Conservation (phyloP, 2,329 filamentous ascomycete species). For the Calonectria hongkongensis region DNA sequence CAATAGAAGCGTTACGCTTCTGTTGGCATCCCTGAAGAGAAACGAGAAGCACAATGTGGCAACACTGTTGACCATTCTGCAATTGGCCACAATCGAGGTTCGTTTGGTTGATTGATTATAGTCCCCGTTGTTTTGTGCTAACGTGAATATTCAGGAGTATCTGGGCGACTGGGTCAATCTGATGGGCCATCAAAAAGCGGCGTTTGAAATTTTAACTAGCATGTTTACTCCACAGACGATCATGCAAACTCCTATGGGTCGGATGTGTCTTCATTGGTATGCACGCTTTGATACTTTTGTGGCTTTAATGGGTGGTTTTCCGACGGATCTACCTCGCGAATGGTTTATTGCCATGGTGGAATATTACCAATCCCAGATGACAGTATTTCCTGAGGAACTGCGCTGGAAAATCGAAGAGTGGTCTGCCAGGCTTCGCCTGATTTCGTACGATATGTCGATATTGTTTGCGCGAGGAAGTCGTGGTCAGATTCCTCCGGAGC, state of each 20-base stretch:
- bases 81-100: conserved; percentile 95
- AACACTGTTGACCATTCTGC: conserved; percentile 90
- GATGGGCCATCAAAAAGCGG: conserved; percentile 93
- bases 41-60: conserved; percentile 82
- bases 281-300: conserved; percentile 90
- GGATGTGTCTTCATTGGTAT: conserved; percentile 91
- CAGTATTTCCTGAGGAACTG: conserved; percentile 77
- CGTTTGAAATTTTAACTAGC: conserved; percentile 85
- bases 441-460: conserved; percentile 87
- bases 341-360: conserved; percentile 84
- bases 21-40: conserved; percentile 82
- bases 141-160: conserved; percentile 79
- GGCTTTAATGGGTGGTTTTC: conserved; percentile 87
- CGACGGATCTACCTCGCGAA: conserved; percentile 82
- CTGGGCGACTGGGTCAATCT: conserved; percentile 97
- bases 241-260: conserved; percentile 80
- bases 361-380: conserved; percentile 76
- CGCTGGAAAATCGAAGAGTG: conserved; percentile 80
- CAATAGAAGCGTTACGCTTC: conserved; percentile 87
- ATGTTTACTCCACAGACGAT: conserved; percentile 86
- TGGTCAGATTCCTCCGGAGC: conserved; percentile 77
- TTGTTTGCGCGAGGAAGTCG: conserved; percentile 82
- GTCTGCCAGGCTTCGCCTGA: conserved; percentile 79
- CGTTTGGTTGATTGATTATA: background rate
- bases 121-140: conserved; percentile 39